These are phyloP conservation scores for Hypoxylon sp. DNA, from an alignment of 2,329 filamentous ascomycete genomes.

Conservation along the genomic window DNA sequence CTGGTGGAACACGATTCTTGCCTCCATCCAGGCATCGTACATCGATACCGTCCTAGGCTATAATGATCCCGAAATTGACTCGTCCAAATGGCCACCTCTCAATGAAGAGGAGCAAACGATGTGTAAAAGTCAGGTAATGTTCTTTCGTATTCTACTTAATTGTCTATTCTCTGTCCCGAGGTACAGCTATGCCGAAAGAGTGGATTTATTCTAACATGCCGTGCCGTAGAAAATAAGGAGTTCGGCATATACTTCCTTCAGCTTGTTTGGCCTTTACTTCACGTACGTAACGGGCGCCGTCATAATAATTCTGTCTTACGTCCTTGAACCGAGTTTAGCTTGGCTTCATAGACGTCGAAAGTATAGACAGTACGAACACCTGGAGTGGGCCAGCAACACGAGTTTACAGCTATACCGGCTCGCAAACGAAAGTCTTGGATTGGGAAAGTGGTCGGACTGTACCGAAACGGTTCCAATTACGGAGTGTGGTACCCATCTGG, in stretches of 20 bases:
- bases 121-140: slow-evolving; percentile 30
- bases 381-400: slow-evolving; percentile 22
- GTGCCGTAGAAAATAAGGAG: slow-evolving; percentile 29
- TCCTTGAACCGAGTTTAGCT: slow-evolving; percentile 16
- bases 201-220: not conserved
- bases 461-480: slow-evolving; percentile 9
- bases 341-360: slow-evolving; percentile 6
- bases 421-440: slow-evolving; percentile 8
- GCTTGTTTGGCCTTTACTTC: slow-evolving; percentile 26
- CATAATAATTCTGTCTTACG: slow-evolving; percentile 19
- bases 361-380: slow-evolving; percentile 13
- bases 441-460: slow-evolving; percentile 6
- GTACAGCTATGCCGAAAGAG: not conserved
- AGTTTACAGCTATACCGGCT: slow-evolving; percentile 28
- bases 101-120: slow-evolving; percentile 18
- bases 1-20: slow-evolving; percentile 26
- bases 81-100: not conserved
- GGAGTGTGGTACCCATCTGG: not conserved
- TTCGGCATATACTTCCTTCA: slow-evolving; percentile 28
- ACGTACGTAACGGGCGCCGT: slow-evolving; percentile 14
- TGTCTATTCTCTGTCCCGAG: not conserved
- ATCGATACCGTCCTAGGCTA: slow-evolving; percentile 15
- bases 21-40: slow-evolving; percentile 17
- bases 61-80: not conserved
- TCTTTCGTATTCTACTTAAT: not conserved